Evolutionary conservation across 1,284 basidiomycete species (phyloP), one percentile per base, ranked within the genome.

Genomic region (Puccinia polysora): DNA sequence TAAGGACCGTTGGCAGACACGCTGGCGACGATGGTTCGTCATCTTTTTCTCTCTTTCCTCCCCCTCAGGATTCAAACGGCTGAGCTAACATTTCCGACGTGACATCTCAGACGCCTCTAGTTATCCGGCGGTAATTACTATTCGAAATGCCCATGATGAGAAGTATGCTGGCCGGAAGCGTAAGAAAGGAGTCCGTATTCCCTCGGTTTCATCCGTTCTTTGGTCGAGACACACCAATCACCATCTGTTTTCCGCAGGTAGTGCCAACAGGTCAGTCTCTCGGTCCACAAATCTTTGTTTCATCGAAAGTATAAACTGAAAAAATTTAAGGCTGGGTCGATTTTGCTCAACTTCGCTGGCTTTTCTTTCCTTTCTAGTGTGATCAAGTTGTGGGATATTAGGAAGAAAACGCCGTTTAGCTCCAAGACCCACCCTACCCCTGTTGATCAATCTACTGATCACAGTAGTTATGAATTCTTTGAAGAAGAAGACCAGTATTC

Each of bases 201-300:
- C 67, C n/a, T 70, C 67, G 30, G 67, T 70, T 20, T 59, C 67
- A 14, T 60, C 67, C 8, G 53, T 60, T 45, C 28, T 70, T 18
- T 70, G 56, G 67, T 60, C 56, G 20, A 59, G 43, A 38, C 45
- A 55, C 34, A 25, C 43, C 8, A 40, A 59, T 36, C 43, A 58
- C n/a, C 67, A 59, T 18, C 2, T 70, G 20, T 59, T 60, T 34
- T 70, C 67, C 36, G 40, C 55, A 18, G 67, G 67, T 30, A 70
- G 55, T 70, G 67, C 28, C 30, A 70, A 70, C 36, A 43, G 67
- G 67, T 70, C 47, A 28, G 53, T 69, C 50, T n/a, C n/a, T n/a
- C n/a, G n/a, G n/a, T n/a, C n/a, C n/a, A n/a, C n/a, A n/a, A n/a
- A n/a, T n/a, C n/a, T n/a, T n/a, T n/a, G n/a, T n/a, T n/a, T 47